These are phyloP conservation scores for Ambrosia artemisiifolia DNA, from an alignment of 129 eudicot genomes.

Conservation along the genomic window DNA sequence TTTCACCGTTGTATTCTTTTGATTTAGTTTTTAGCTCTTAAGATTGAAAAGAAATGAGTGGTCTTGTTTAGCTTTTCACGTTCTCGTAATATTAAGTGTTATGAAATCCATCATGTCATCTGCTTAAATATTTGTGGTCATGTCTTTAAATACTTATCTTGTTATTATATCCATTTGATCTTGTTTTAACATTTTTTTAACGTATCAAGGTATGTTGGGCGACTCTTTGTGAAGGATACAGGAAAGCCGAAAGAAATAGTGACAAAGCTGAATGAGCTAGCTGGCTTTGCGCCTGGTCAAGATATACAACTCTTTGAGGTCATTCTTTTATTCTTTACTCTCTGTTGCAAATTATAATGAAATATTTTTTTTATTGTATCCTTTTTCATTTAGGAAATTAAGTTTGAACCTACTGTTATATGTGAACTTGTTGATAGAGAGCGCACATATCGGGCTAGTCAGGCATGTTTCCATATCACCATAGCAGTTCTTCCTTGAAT, in stretches of 20 bases:
- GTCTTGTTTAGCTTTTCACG: no score
- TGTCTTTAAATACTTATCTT: no score
- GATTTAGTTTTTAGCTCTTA: no score
- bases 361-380: no score
- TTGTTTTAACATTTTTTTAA: no score
- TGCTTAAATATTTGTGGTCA: no score
- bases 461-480: slow-evolving; percentile 41
- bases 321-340: neutral
- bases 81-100: no score
- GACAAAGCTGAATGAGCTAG: slow-evolving; percentile 63
- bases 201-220: slow-evolving; percentile 53
- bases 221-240: slow-evolving; percentile 63
- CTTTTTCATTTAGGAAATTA: slow-evolving; percentile 74
- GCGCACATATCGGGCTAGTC: slow-evolving; percentile 59
- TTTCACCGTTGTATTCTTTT: no score
- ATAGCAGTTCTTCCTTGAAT: neutral
- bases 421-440: slow-evolving; percentile 79
- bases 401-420: slow-evolving; percentile 78
- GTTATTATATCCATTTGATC: no score
- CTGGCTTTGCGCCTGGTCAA: slow-evolving; percentile 75
- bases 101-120: no score
- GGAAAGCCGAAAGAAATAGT: slow-evolving; percentile 71
- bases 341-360: no score
- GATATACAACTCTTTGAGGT: slow-evolving; percentile 90
- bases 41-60: no score